Conservation (phyloP, 768 basidiomycete genomes). For the Sarcomyxa edulis region DNA sequence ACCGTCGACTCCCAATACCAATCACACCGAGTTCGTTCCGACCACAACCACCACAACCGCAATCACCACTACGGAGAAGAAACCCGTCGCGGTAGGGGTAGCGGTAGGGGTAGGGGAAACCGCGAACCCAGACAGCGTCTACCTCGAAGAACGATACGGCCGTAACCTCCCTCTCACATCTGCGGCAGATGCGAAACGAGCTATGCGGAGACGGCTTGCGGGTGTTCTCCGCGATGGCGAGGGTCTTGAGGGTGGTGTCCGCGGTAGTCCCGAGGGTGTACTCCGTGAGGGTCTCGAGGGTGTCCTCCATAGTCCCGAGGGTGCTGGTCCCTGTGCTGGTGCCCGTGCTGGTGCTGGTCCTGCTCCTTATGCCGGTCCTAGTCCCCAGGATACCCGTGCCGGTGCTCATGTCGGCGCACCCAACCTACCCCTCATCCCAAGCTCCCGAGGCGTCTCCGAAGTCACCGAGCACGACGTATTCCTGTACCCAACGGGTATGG, state of each 20-base stretch:
- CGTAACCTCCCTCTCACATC: slow-evolving; percentile 67
- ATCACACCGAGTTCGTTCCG: not conserved
- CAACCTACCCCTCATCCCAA: too few species aligned
- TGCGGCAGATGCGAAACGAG: slow-evolving; percentile 78
- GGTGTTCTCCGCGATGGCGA: too few species aligned
- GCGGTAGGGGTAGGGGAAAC: slow-evolving; percentile 2
- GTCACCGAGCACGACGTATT: slow-evolving; percentile 87
- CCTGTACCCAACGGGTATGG: slow-evolving; percentile 85
- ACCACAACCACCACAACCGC: slow-evolving; percentile 5
- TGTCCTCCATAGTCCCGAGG: slow-evolving; percentile 51
- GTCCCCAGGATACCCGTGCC: slow-evolving; percentile 37
- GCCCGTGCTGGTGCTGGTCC: slow-evolving; percentile 38
- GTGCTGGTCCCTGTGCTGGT: slow-evolving; percentile 35
- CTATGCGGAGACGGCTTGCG: slow-evolving; percentile 84
- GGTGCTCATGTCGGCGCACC: too few species aligned
- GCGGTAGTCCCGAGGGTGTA: slow-evolving; percentile 42
- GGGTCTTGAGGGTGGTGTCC: too few species aligned
- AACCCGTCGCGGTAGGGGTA: not conserved
- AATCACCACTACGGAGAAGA: slow-evolving; percentile 3
- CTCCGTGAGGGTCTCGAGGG: too few species aligned
- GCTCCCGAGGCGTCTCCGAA: slow-evolving; percentile 59
- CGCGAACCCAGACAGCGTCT: slow-evolving; percentile 35
- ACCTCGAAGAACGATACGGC: slow-evolving; percentile 79
- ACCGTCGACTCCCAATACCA: slow-evolving; percentile 9
- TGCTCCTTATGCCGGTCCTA: slow-evolving; percentile 36